phyloP scores from a whole-genome alignment of 2,329 filamentous ascomycete species.

The Monilinia laxa region DNA sequence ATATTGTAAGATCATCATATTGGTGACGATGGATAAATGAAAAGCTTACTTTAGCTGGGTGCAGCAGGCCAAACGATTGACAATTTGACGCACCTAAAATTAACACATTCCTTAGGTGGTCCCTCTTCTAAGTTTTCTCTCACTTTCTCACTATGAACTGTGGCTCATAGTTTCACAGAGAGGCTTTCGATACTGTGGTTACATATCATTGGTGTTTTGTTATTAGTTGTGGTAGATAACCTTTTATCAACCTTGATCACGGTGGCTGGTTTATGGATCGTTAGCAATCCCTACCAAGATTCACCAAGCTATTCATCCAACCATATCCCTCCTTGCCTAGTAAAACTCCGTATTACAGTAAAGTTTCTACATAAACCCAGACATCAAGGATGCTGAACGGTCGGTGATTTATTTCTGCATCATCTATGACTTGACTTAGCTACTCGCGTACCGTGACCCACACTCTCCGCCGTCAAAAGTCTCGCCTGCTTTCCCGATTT shows the following conservation, averaged over 20 bases:
- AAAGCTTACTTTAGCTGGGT: background rate
- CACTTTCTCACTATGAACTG: background rate
- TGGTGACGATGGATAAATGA: constrained; percentile 9
- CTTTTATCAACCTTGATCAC: background rate
- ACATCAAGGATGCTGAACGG: constrained; percentile 10
- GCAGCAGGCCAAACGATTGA: constrained; percentile 11
- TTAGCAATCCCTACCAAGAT: constrained; percentile 14
- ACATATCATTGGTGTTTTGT: constrained; percentile 22
- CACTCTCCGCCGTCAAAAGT: constrained; percentile 17
- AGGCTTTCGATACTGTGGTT: background rate
- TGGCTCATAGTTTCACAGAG: constrained; percentile 23
- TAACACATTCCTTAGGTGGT: too few relatives aligned
- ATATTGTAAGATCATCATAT: constrained; percentile 17
- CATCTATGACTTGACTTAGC: constrained; percentile 7
- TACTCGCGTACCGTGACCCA: constrained; percentile 12
- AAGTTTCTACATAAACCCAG: constrained; percentile 5
- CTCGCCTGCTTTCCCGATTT: constrained; percentile 13
- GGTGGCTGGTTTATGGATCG: constrained; percentile 17
- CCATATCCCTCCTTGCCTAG: background rate
- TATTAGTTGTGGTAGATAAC: background rate
- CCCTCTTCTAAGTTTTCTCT: too few relatives aligned
- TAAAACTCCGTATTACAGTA: background rate
- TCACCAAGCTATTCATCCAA: background rate
- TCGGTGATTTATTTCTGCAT: constrained; percentile 22
- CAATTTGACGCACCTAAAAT: constrained; percentile 14